phyloP scores from a whole-genome alignment of 2,329 filamentous ascomycete species.

The Didymella lethalis region DNA sequence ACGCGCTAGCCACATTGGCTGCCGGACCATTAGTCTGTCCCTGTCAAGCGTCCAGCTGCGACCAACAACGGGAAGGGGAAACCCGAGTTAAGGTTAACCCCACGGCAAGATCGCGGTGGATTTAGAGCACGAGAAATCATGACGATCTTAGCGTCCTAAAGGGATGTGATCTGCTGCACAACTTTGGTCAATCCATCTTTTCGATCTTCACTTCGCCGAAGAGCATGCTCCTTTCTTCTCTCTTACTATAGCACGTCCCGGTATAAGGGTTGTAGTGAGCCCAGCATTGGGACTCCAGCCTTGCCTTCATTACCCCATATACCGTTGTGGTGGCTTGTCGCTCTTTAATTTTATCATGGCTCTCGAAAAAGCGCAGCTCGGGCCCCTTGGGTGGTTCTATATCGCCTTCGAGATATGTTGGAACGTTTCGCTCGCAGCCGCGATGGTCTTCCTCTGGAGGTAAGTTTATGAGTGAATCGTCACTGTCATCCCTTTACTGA shows the following conservation, averaged over 20 bases:
- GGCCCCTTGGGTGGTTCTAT: conserved; percentile 24
- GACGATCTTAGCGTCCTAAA: conserved; percentile 9
- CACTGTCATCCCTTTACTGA: conserved; percentile 4
- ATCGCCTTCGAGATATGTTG: conserved; percentile 21
- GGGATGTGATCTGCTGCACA: conserved; percentile 11
- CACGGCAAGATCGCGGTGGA: conserved; percentile 14
- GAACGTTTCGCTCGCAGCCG: conserved; percentile 17
- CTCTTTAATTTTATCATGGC: conserved; percentile 15
- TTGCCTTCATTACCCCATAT: conserved; percentile 12
- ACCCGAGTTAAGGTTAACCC: conserved; percentile 10
- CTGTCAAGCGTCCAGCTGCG: conserved; percentile 13
- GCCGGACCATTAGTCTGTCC: conserved; percentile 11
- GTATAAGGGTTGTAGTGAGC: conserved; percentile 20
- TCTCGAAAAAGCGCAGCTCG: conserved; percentile 20
- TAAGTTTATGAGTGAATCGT: neutral
- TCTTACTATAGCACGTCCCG: conserved; percentile 2
- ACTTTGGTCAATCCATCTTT: neutral
- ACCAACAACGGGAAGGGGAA: conserved; percentile 15
- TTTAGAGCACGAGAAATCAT: conserved; percentile 10
- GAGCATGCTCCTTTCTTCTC: conserved; percentile 14
- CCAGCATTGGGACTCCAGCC: conserved; percentile 10
- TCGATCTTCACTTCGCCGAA: conserved; percentile 11
- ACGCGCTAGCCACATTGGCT: conserved; percentile 12
- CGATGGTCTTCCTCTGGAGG: conserved; percentile 33
- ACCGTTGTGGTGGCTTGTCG: conserved; percentile 15